These are phyloP conservation scores for Termitomyces sp. DNA, from an alignment of 768 basidiomycete genomes.

Conservation along the genomic window DNA sequence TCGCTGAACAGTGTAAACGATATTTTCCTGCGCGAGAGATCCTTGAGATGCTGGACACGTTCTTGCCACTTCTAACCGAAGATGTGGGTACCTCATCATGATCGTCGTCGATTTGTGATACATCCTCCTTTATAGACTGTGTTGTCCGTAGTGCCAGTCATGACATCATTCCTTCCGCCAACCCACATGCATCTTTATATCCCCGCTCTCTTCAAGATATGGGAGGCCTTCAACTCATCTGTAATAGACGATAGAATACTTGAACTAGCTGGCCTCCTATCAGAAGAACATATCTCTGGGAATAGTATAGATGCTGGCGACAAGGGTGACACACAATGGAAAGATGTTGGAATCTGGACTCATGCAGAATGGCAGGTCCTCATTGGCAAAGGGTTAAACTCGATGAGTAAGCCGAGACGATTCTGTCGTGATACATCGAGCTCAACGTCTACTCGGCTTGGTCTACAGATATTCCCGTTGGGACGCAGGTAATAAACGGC, in stretches of 20 bases:
- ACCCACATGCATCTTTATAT: slow-evolving; percentile 65
- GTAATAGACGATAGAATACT: slow-evolving; percentile 73
- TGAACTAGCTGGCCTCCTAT: slow-evolving; percentile 64
- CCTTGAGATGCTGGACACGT: slow-evolving; percentile 64
- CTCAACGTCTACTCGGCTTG: neutral
- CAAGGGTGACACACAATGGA: slow-evolving; percentile 61
- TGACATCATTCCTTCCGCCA: slow-evolving; percentile 76
- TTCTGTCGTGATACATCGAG: neutral
- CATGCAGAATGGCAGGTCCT: slow-evolving; percentile 81
- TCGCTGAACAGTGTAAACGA: slow-evolving; percentile 69
- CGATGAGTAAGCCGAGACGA: slow-evolving; percentile 57
- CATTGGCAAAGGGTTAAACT: slow-evolving; percentile 76
- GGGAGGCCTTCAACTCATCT: slow-evolving; percentile 77
- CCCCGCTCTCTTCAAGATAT: slow-evolving; percentile 68
- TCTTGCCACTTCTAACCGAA: slow-evolving; percentile 68
- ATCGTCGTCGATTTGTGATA: neutral
- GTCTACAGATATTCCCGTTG: slow-evolving; percentile 65
- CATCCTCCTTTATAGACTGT: slow-evolving; percentile 42
- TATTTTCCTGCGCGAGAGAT: slow-evolving; percentile 69
- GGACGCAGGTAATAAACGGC: slow-evolving; percentile 48
- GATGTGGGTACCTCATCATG: slow-evolving; percentile 45
- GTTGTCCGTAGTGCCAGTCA: slow-evolving; percentile 68
- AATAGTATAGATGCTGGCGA: slow-evolving; percentile 47
- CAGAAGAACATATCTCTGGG: slow-evolving; percentile 69
- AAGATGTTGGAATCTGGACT: slow-evolving; percentile 88